A percentile compares a stretch with the other conserved stretches of the same genome.
Conservation (phyloP, 1,284 basidiomycete genomes). For the Malassezia psittaci region DNA sequence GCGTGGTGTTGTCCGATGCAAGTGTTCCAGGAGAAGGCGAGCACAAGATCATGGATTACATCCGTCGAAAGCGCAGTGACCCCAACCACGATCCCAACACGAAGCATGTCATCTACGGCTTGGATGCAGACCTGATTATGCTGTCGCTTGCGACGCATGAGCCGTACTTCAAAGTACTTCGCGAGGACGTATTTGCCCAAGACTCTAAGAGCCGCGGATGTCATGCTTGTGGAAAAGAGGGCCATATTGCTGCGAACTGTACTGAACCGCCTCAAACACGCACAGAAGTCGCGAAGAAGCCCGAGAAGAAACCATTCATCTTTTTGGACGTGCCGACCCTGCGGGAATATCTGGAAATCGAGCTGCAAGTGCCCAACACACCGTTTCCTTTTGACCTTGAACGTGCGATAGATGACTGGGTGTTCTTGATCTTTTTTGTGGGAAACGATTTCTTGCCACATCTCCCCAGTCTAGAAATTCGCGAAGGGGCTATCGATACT, state of each 20-base stretch:
- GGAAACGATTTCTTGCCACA: constrained; percentile 99
- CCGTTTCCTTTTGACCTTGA: constrained; percentile 90
- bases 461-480: constrained; percentile 91
- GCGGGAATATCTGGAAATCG: constrained; percentile 93
- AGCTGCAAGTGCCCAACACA: constrained; percentile 68
- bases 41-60: constrained; percentile 99
- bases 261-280: constrained; percentile 48
- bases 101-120: constrained; percentile 89
- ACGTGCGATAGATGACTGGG: constrained; percentile 98
- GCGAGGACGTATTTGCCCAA: constrained; percentile 93
- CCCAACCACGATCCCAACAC: constrained; percentile 88
- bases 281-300: constrained; percentile 13
- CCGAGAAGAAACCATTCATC: constrained; percentile 84
- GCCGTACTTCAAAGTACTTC: constrained; percentile 88
- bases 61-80: constrained; percentile 77
- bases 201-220: constrained; percentile 56
- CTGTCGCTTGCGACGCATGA: constrained; percentile 94
- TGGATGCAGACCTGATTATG: constrained; percentile 99
- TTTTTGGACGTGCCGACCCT: constrained; percentile 92
- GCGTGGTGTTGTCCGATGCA: constrained; percentile 94
- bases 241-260: constrained; percentile 89
- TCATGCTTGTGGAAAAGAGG: constrained; percentile 82
- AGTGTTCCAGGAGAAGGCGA: constrained; percentile 97
- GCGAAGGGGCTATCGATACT: constrained; percentile 96
- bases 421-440: constrained; percentile 98